Evolutionary conservation across 768 basidiomycete species (phyloP).

Genomic region (Serendipita indica): DNA sequence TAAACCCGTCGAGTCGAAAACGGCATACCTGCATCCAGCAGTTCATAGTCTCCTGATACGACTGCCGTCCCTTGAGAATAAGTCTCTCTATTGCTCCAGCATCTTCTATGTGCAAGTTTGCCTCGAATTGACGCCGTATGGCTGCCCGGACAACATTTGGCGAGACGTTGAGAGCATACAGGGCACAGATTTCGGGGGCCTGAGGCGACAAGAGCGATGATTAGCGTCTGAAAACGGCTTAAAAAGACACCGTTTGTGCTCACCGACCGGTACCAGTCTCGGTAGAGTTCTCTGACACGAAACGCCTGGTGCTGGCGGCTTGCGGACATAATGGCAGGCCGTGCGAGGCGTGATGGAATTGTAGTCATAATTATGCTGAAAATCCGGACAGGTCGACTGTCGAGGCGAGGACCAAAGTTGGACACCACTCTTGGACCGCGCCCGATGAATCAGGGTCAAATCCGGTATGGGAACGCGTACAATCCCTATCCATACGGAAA

Average conservation of each 20-base stretch:
- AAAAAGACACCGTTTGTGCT: slow-evolving; percentile 22
- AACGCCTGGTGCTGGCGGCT: slow-evolving; percentile 4
- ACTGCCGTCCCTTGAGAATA: slow-evolving; percentile 67
- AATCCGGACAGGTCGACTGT: neutral
- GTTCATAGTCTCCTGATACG: slow-evolving; percentile 91
- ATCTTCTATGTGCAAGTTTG: slow-evolving; percentile 70
- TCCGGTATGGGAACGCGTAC: slow-evolving; percentile 6
- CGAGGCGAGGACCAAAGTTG: neutral
- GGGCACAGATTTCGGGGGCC: slow-evolving; percentile 78
- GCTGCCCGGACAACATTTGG: slow-evolving; percentile 63
- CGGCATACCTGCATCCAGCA: slow-evolving; percentile 61
- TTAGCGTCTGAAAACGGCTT: neutral
- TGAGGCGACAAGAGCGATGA: slow-evolving; percentile 21
- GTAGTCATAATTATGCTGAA: neutral
- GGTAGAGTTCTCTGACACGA: slow-evolving; percentile 65
- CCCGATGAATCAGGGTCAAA: slow-evolving; percentile 5
- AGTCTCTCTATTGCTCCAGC: slow-evolving; percentile 71
- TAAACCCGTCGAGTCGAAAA: neutral
- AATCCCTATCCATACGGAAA: slow-evolving; percentile 8
- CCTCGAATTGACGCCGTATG: slow-evolving; percentile 77
- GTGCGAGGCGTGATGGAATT: slow-evolving; percentile 2
- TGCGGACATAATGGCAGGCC: slow-evolving; percentile 1
- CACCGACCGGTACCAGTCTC: slow-evolving; percentile 88
- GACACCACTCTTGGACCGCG: neutral
- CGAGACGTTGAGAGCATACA: slow-evolving; percentile 73